Conservation (phyloP, 257 asterid genomes). For the Ligustrum vulgare region DNA sequence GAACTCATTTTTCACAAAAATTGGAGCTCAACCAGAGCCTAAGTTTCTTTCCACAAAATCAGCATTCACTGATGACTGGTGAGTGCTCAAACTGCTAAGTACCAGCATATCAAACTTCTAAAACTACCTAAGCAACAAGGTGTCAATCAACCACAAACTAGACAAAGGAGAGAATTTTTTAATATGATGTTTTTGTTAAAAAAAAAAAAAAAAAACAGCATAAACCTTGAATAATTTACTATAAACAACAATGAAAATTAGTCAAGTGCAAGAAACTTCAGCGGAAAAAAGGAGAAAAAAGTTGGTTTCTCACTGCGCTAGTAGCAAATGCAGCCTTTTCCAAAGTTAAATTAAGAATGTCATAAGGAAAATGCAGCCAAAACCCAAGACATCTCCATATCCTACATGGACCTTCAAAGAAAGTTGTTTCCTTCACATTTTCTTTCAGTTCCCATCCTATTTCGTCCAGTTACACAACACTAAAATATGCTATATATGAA, state of each 20-base stretch:
- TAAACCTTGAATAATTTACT: not conserved
- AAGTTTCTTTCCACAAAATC: not conserved
- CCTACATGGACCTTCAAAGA: not conserved
- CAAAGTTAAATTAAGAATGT: not conserved
- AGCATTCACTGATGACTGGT: not conserved
- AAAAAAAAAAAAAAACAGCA: not conserved
- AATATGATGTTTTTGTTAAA: not conserved
- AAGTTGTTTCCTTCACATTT: not conserved
- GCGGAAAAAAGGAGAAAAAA: not conserved
- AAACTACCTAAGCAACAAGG: not conserved
- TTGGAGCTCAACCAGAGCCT: too few relatives aligned
- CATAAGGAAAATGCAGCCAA: not conserved
- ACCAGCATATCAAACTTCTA: not conserved
- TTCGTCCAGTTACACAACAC: not conserved
- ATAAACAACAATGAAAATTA: not conserved
- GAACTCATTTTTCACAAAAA: too few relatives aligned
- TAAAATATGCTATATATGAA: not conserved
- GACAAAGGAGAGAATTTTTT: not conserved
- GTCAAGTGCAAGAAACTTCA: not conserved
- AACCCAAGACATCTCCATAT: not conserved
- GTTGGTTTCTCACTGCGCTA: not conserved
- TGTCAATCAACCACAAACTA: not conserved
- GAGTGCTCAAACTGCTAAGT: not conserved
- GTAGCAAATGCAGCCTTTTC: not conserved
- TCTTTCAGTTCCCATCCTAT: conserved; percentile 4